Percentiles rank a stretch among this genome's conserved stretches.
Conservation (phyloP, 176 grass and related monocot genomes). For the Aegilops sharonensis region DNA sequence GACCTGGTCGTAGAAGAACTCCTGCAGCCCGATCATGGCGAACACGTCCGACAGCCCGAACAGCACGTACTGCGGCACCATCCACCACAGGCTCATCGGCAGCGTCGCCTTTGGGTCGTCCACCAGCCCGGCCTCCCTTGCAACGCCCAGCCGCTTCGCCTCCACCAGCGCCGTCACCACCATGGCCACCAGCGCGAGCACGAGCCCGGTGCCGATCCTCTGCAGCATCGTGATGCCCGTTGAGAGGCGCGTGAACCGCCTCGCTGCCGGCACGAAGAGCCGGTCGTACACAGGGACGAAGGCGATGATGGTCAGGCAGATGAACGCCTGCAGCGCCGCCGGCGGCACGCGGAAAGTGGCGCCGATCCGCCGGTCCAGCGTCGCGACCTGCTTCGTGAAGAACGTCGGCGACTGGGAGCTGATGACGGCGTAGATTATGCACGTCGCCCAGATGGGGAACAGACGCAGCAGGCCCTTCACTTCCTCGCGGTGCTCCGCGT, state of each 20-base stretch:
- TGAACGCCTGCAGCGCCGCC: slow-evolving; percentile 2
- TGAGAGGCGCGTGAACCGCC: slow-evolving; percentile 25
- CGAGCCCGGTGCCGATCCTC: slow-evolving; percentile 43
- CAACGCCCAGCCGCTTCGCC: slow-evolving; percentile 32
- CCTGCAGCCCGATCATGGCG: slow-evolving; percentile 74
- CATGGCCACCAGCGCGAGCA: slow-evolving; percentile 34
- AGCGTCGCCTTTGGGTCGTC: slow-evolving; percentile 34
- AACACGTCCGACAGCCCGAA: slow-evolving; percentile 73
- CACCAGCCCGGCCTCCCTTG: slow-evolving; percentile 37
- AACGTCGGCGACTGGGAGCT: no score
- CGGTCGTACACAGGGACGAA: slow-evolving; percentile 58
- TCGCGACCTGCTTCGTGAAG: no score
- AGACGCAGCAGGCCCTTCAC: no score
- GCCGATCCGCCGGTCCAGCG: no score
- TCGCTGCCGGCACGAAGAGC: slow-evolving; percentile 23
- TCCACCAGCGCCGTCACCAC: slow-evolving; percentile 46
- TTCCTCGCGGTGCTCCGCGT: no score
- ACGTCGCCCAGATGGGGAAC: no score
- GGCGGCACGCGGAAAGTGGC: no score
- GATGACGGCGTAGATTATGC: no score
- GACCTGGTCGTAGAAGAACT: slow-evolving; percentile 96
- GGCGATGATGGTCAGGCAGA: slow-evolving; percentile 30
- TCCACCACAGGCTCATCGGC: slow-evolving; percentile 89
- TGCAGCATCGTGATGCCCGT: slow-evolving; percentile 57
- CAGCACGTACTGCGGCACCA: slow-evolving; percentile 63